Evolutionary conservation across 495 filamentous ascomycete genomes (phyloP).

Genomic region (Aspergillus haitiensis): DNA sequence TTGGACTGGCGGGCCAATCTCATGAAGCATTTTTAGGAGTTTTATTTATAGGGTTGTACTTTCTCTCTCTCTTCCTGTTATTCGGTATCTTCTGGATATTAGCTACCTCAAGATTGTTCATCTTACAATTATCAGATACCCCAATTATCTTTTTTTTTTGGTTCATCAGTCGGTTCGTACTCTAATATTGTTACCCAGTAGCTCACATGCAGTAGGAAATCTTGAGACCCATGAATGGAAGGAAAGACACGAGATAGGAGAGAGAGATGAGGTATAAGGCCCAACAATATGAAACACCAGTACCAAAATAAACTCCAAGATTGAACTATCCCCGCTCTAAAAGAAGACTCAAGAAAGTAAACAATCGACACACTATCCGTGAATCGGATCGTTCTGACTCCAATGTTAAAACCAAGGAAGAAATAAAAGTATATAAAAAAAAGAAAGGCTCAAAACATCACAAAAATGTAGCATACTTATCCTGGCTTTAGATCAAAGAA

Average conservation of each 20-base stretch:
- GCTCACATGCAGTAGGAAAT: neutral
- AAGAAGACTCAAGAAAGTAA: neutral
- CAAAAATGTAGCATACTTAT: neutral
- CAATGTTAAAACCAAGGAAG: neutral
- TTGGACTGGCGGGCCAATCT: slow-evolving; percentile 14
- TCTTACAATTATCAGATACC: slow-evolving; percentile 20
- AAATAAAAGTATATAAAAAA: neutral
- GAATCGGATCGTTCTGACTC: neutral
- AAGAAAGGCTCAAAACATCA: too few relatives aligned
- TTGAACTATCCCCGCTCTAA: slow-evolving; percentile 20
- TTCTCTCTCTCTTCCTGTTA: slow-evolving; percentile 8
- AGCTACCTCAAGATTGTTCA: slow-evolving; percentile 5
- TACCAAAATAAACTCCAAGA: slow-evolving; percentile 17
- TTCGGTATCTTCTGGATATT: slow-evolving; percentile 6
- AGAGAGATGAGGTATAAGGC: slow-evolving; percentile 4
- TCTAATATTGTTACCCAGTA: slow-evolving; percentile 11
- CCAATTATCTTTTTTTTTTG: slow-evolving; percentile 17
- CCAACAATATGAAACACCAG: slow-evolving; percentile 2
- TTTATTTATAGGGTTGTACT: neutral
- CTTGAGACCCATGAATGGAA: slow-evolving; percentile 4
- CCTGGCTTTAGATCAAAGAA: neutral
- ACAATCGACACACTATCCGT: too few relatives aligned
- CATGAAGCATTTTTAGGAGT: slow-evolving; percentile 29
- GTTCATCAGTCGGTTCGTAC: slow-evolving; percentile 3
- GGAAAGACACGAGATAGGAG: neutral